phyloP scores from a whole-genome alignment of 345 rosid species.

The Corchorus olitorius region DNA sequence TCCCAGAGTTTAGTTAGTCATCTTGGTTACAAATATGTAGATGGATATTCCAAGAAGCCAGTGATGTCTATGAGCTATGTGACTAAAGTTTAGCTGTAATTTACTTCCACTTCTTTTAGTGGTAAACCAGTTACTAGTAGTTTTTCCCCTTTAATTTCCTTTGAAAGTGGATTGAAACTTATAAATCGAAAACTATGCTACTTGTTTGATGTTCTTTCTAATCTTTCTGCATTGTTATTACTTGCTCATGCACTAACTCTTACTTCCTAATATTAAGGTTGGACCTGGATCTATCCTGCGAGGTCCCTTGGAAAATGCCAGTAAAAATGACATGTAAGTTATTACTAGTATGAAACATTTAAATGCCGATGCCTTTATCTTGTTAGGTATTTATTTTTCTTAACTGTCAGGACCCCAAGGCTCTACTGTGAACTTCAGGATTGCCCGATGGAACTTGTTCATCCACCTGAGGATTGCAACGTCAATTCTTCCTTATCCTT shows the following conservation, averaged over 20 bases:
- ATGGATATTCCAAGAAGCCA: no score
- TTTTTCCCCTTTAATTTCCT: background rate
- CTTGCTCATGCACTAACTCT: conserved; percentile 17
- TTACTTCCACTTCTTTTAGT: background rate
- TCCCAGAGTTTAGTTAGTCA: conserved; percentile 3
- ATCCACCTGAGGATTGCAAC: conserved; percentile 95
- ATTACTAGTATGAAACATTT: background rate
- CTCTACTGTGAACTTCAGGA: conserved; percentile 75
- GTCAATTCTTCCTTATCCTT: conserved; percentile 87
- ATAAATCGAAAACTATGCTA: conserved; percentile 10
- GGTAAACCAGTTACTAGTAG: background rate
- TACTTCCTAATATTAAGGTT: conserved; percentile 50
- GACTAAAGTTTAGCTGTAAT: conserved; percentile 5
- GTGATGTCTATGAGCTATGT: no score
- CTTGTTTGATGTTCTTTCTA: background rate
- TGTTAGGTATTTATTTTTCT: conserved; percentile 23
- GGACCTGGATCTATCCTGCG: conserved; percentile 78
- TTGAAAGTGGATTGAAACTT: background rate
- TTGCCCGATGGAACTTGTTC: conserved; percentile 81
- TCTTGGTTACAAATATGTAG: background rate
- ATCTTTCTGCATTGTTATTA: no score
- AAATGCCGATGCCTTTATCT: background rate
- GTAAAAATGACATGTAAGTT: conserved; percentile 77
- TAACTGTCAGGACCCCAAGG: conserved; percentile 57
- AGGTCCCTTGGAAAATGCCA: conserved; percentile 78